A percentile compares a stretch with the other conserved stretches of the same genome.
phyloP scores from a whole-genome alignment of 2,329 filamentous ascomycete species.

The Talaromyces sp. region DNA sequence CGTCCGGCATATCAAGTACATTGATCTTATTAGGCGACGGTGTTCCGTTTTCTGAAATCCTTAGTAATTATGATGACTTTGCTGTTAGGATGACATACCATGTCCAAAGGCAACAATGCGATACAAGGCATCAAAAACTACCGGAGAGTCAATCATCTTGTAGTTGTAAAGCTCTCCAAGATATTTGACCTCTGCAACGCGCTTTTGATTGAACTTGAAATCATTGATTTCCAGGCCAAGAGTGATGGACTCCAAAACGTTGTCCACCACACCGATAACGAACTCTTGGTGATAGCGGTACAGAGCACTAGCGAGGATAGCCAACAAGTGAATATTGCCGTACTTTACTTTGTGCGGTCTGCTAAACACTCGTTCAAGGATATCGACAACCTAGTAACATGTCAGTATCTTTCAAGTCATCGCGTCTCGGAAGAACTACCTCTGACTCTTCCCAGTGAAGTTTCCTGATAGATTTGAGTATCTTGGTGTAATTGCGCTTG shows the following conservation, averaged over 20 bases:
- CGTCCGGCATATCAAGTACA: conserved; percentile 80
- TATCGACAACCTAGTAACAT: conserved; percentile 60
- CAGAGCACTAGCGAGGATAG: conserved; percentile 81
- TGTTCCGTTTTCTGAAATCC: conserved; percentile 61
- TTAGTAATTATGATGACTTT: not conserved
- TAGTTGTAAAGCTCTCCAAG: conserved; percentile 97
- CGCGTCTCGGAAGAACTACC: conserved; percentile 38
- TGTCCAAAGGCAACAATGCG: conserved; percentile 92
- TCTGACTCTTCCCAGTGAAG: conserved; percentile 97
- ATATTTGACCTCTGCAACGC: conserved; percentile 94
- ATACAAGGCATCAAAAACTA: conserved; percentile 94
- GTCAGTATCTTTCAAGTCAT: conserved; percentile 4
- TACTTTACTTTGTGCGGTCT: conserved; percentile 98
- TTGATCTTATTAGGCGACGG: conserved; percentile 75
- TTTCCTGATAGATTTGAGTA: conserved; percentile 89
- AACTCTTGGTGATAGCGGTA: conserved; percentile 92
- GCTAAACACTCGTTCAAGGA: conserved; percentile 86
- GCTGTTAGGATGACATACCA: conserved; percentile 44
- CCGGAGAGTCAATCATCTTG: conserved; percentile 88
- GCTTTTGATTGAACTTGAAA: conserved; percentile 93
- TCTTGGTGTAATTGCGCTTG: conserved; percentile 88
- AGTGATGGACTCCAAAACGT: conserved; percentile 80
- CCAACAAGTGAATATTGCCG: conserved; percentile 89
- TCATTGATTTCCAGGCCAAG: conserved; percentile 92
- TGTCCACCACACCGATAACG: conserved; percentile 86